Base-by-base conservation (phyloP, 2,329 filamentous ascomycete genomes). In the Trichoderma hamatum region DNA sequence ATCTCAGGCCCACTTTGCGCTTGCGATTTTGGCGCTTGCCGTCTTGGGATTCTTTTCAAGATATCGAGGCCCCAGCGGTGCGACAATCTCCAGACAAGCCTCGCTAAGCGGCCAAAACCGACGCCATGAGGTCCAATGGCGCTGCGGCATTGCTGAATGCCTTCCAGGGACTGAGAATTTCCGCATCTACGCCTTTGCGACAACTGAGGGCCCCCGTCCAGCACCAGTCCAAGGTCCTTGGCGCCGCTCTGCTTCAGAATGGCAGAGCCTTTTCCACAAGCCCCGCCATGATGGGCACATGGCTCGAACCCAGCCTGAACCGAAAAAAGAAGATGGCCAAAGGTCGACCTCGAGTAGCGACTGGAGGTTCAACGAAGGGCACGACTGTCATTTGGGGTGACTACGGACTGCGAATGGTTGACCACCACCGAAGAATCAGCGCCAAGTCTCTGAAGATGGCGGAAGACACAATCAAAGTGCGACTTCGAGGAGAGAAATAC, bases 311-410 rank as follows among this genome's bases (percentile, higher is more conserved):
- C 39, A 91, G 88, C 75, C 82, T 88, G 71, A 81, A 90, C 75
- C 89, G 92, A 72, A 94, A 93, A 78, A 91, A 89, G 77, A 93
- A 92, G 80, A 97, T 96, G 85, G 94, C 94, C 74, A 97, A 97
- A 83, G 96, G 95, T 49, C 89, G 94, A 2, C 91, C 92, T 61
- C 89, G 93, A 75, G 94, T 98, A 60, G 88, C 92, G 28, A 99
- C 94, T 0, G 96, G 96, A 71, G 96, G 96, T 71, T 96, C 92
- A 67, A 90, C 87, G 43, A 94, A 96, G 79, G 96, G 96, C 74
- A 99, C 96, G 43, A 98, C 95, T 0, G 92, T 99, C 24, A 89
- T 96, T 69, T 98, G 94, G 93, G 96, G 96, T 67, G 94, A 98
- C 80, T 99, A 94, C 78, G 96, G 96, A 10, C 84, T 99, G 74